Evolutionary conservation across 164 flowering plant genomes (phyloP).

Genomic region (Umbilicus rupestris): DNA sequence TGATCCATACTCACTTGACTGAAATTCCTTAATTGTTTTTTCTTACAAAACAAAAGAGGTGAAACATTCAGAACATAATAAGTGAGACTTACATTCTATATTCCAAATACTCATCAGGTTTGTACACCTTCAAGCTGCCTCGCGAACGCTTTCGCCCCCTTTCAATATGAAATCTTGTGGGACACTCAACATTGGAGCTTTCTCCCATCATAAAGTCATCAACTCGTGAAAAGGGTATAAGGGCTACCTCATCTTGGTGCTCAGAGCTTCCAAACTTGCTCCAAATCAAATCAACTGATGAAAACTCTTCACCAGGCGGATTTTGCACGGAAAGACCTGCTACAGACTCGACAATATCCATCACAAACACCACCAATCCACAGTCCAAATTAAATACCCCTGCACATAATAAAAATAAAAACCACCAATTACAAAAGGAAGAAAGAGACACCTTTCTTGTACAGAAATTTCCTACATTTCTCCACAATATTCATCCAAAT

Average conservation of each 20-base stretch:
- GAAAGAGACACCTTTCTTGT: too few relatives aligned
- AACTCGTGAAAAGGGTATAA: constrained; percentile 72
- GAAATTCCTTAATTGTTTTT: not conserved
- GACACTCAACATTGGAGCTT: constrained; percentile 67
- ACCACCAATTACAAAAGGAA: too few relatives aligned
- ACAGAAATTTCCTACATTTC: too few relatives aligned
- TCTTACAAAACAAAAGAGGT: not conserved
- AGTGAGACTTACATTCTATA: constrained; percentile 52
- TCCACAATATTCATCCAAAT: too few relatives aligned
- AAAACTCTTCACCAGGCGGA: constrained; percentile 77
- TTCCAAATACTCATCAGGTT: constrained; percentile 78
- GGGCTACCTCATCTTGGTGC: constrained; percentile 77
- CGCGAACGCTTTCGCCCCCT: constrained; percentile 60
- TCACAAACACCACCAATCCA: constrained; percentile 10
- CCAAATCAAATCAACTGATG: constrained; percentile 70
- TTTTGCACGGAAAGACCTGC: constrained; percentile 56
- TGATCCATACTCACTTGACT: not conserved
- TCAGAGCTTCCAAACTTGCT: constrained; percentile 57
- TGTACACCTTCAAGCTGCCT: constrained; percentile 74
- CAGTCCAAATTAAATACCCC: too few relatives aligned
- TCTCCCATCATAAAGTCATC: constrained; percentile 86
- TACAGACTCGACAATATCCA: constrained; percentile 59
- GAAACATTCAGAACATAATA: not conserved
- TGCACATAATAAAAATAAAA: too few relatives aligned
- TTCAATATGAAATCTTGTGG: constrained; percentile 89